Evolutionary conservation across 208 protist species (phyloP).

Genomic region (Trypanosoma conorhini): DNA sequence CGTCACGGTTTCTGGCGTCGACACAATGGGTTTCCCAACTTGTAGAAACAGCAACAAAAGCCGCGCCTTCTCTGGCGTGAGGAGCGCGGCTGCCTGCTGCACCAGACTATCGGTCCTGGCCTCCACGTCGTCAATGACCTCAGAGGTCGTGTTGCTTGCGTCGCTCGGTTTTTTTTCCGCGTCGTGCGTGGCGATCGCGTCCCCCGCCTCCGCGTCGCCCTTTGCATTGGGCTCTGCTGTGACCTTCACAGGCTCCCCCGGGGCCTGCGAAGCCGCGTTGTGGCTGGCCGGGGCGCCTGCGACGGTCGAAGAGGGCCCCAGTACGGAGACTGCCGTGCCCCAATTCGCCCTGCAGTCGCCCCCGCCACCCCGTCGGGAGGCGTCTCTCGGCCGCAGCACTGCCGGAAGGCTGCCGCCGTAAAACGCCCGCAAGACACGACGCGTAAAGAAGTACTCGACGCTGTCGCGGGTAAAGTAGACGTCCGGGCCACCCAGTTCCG

Average conservation of each 20-base stretch:
- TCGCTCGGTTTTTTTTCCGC: background rate
- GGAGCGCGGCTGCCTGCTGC: slow-evolving; percentile 35
- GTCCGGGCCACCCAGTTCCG: slow-evolving; percentile 73
- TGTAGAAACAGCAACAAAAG: slow-evolving; percentile 57
- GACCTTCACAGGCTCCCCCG: background rate
- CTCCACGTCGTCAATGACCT: slow-evolving; percentile 30
- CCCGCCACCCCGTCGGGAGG: background rate
- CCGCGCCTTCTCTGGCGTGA: slow-evolving; percentile 43
- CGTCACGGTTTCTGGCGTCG: slow-evolving; percentile 39
- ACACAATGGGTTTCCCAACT: slow-evolving; percentile 28
- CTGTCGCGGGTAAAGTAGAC: slow-evolving; percentile 77
- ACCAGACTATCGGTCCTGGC: slow-evolving; percentile 15
- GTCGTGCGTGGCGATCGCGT: background rate
- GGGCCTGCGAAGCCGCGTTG: background rate
- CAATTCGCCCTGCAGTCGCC: background rate
- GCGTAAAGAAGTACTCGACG: slow-evolving; percentile 64
- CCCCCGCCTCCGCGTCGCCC: background rate
- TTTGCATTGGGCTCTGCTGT: background rate
- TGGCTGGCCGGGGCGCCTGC: background rate
- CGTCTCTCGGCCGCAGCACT: slow-evolving; percentile 8
- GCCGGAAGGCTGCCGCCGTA: slow-evolving; percentile 25
- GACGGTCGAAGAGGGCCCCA: background rate
- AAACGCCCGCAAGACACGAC: slow-evolving; percentile 51
- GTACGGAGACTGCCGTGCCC: background rate
- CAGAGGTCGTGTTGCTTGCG: background rate